These are phyloP conservation scores for Clausena lansium DNA, from an alignment of 345 rosid species.

Conservation along the genomic window DNA sequence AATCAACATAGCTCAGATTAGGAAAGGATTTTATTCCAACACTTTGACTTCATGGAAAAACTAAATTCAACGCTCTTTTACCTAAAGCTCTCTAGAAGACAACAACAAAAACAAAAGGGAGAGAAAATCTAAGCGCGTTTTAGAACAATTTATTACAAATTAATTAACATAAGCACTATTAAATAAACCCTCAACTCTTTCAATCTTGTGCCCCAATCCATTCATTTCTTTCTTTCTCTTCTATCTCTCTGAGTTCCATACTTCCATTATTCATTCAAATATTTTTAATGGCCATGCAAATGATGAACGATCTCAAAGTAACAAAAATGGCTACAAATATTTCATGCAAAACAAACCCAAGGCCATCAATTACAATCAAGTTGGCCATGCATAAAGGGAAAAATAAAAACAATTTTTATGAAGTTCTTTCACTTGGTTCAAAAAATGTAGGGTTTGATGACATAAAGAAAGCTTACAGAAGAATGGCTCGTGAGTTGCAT, in stretches of 20 bases:
- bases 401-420: conserved; percentile 22
- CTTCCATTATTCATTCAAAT: not conserved
- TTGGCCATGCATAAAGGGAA: conserved; percentile 10
- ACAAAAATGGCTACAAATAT: not conserved
- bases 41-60: conserved; percentile 6
- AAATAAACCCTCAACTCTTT: not conserved
- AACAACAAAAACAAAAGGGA: not conserved
- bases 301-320: not conserved
- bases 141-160: not conserved
- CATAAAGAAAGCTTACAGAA: conserved; percentile 45
- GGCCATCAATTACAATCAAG: not conserved
- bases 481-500: conserved; percentile 38
- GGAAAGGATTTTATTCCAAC: no score
- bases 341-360: not conserved
- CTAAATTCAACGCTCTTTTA: conserved; percentile 1
- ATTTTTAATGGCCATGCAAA: not conserved
- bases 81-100: not conserved
- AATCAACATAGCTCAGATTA: no score
- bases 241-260: not conserved
- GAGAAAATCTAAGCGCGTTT: not conserved
- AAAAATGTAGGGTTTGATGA: conserved; percentile 31
- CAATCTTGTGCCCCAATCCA: not conserved
- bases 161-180: not conserved
- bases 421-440: conserved; percentile 35
- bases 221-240: not conserved